Evolutionary conservation across 1,284 basidiomycete genomes (phyloP), one percentile per base, ranked within the genome.

Genomic region (Trichosporon ovoides): DNA sequence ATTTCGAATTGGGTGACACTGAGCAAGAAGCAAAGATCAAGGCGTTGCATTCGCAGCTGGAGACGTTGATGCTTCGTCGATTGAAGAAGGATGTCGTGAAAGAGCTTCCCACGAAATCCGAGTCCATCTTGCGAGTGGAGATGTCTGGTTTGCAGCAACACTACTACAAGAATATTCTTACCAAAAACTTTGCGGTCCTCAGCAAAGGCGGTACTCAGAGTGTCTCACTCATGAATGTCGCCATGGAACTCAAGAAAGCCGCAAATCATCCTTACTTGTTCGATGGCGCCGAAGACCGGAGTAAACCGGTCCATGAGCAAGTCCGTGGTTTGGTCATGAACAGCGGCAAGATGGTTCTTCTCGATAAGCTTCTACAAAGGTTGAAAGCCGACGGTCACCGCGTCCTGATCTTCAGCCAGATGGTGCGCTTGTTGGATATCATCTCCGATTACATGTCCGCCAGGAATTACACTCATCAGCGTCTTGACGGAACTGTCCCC

Each of bases 251-350:
- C 52, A 96, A 96, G 81, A 97, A 97, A 77, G 92, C 93, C 3
- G 91, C 93, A n/a, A 98, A 98, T 73, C 96, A 99, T 69, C 96
- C 96, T 0, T 99, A 89, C 77, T 84, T 99, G 3, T 98, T 98
- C 69, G 95, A 98, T 56, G 96, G 96, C 28, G 93, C 92, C 19
- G 96, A 98, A 78, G 80, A 83, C 28, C 83, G 83, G 57, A 86
- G 81, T 62, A 78, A 84, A 61, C 66, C 74, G 1, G 53, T 70
- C 13, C 91, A 96, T 56, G 94, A 97, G 69, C 88, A 87, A 38
- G 84, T 98, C 64, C 91, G 94, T 71, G 94, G 94, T 52, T 84
- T 99, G 6, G 93, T 98, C 66, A 95, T 97, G 86, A 97, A 91
- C 78, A 95, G 91, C 60, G 94, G 93, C 55, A 99, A 99, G 81